Base-by-base conservation (phyloP, 228 moss, liverwort and hornwort species). In the Sphagnum fallax region DNA sequence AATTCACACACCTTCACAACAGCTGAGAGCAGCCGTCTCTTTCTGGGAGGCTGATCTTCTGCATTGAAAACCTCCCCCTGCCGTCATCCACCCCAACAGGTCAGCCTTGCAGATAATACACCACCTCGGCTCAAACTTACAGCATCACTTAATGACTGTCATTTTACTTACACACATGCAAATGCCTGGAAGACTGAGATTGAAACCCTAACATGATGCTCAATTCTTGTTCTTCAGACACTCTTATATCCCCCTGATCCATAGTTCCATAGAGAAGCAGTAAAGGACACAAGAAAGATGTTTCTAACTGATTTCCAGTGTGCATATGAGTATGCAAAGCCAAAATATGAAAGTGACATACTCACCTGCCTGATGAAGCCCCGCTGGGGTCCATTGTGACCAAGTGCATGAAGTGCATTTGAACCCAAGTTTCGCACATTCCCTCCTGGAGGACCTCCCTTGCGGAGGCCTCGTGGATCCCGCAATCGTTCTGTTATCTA, bases 401-500 rank as follows among this genome's bases (percentile, higher is more conserved):
- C 88, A 47, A 75, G 76, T 70, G 84, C 75, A 32, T 32, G 32
- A 32, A 32, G 32, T 66, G 82, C 79, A 60, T 79, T 91, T 7
- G 70, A 52, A 64, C 83, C 82, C 61, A 75, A 78, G 73, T 75
- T 84, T 69, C 92, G 86, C 51, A 59, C 53, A 51, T 73, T 64
- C 53, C 76, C 80, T 57, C 93, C 88, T 16, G 73, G 75, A 15
- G 69, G 71, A 72, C 72, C 84, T 53, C 85, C 84, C 76, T 90
- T 98, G 12, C 98, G 84, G 69, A 94, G 74, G 50, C 98, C 98
- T 88, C 98, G 85, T 10, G 98, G 94, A 78, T 98, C 98, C 74
- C 98, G 92, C 65, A 98, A 78, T 69, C 98, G 77, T 73, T 98
- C 98, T 58, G 89, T 93, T 51, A 98, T 84, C 98, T 32, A 32